Base-by-base conservation (phyloP, 106 monocot species). In the Dactylorhiza incarnata region DNA sequence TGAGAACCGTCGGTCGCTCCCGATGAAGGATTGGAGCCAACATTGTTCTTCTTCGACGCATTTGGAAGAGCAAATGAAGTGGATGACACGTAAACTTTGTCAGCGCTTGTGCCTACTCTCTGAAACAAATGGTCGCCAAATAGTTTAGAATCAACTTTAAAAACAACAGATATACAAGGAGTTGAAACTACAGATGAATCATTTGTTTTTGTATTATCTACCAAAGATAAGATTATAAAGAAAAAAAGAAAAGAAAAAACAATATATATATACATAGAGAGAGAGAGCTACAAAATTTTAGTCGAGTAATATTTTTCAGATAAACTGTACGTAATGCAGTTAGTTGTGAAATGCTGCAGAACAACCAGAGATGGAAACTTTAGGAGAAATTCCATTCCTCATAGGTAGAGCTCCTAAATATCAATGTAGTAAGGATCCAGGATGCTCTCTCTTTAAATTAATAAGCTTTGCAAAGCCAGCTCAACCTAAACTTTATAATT, bases 41-140 rank as follows among this genome's bases (percentile, higher is more conserved):
- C 54, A 63, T 75, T 48, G 73, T 76, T 83, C 79, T 46, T 81
- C 80, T 77, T 81, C 29, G 80, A 73, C 17, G 56, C 47, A 74
- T 77, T 74, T 61, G 90, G 82, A 80, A 78, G 45, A 67, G 72
- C 77, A 78, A 83, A 75, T 73, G 82, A 88, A 45, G 74, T 53
- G n/a, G 85, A 78, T 29, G 80, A 48, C 56, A 81, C 58, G 43
- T 76, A 69, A 26, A 69, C 58, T 45, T 83, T 88, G 72, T 85
- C 82, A 62, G 71, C 48, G 54, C 65, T 49, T 44, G 69, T 74
- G n/a, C 72, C 80, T 61, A 51, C 65, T 80, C 72, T 81, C 88
- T 88, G 76, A 58, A 81, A 79, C 4, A 17, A 14, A 16, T 20
- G 29, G 11, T 16, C 50, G 22, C 20, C 15, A 26, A 72, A 65